Evolutionary conservation across 1,139 yeast species (phyloP).

Genomic region (Candida sp.): DNA sequence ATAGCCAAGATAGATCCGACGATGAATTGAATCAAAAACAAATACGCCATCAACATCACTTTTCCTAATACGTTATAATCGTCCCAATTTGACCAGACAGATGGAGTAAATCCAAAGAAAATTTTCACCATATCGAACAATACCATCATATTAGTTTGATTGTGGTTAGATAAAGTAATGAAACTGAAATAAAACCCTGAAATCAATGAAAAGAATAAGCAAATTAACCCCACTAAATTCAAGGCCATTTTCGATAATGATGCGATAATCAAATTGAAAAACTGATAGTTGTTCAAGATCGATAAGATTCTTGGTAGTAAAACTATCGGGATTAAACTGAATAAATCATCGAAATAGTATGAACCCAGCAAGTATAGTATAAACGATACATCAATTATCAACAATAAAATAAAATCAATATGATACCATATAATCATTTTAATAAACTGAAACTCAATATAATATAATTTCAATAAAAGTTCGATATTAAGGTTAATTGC

Average conservation of each 20-base stretch:
- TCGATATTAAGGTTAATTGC: slow-evolving; percentile 38
- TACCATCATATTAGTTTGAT: slow-evolving; percentile 44
- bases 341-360: slow-evolving; percentile 25
- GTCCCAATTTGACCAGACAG: slow-evolving; percentile 62
- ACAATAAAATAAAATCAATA: slow-evolving; percentile 31
- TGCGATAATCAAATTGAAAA: slow-evolving; percentile 50
- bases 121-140: slow-evolving; percentile 55
- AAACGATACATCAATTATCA: slow-evolving; percentile 28
- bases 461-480: slow-evolving; percentile 33
- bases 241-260: slow-evolving; percentile 54
- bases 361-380: slow-evolving; percentile 15
- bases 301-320: slow-evolving; percentile 54
- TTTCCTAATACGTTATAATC: slow-evolving; percentile 50
- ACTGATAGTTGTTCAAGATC: slow-evolving; percentile 51
- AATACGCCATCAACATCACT: slow-evolving; percentile 46
- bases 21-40: slow-evolving; percentile 56
- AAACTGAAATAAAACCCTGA: slow-evolving; percentile 60
- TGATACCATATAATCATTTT: slow-evolving; percentile 42
- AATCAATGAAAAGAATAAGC: slow-evolving; percentile 49
- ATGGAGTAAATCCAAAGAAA: slow-evolving; percentile 62
- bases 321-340: slow-evolving; percentile 49
- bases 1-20: slow-evolving; percentile 61
- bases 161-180: slow-evolving; percentile 44
- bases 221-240: slow-evolving; percentile 51
- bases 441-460: slow-evolving; percentile 39